phyloP scores from a whole-genome alignment of 2,329 filamentous ascomycete species.

The Raffaelea ambrosiae region DNA sequence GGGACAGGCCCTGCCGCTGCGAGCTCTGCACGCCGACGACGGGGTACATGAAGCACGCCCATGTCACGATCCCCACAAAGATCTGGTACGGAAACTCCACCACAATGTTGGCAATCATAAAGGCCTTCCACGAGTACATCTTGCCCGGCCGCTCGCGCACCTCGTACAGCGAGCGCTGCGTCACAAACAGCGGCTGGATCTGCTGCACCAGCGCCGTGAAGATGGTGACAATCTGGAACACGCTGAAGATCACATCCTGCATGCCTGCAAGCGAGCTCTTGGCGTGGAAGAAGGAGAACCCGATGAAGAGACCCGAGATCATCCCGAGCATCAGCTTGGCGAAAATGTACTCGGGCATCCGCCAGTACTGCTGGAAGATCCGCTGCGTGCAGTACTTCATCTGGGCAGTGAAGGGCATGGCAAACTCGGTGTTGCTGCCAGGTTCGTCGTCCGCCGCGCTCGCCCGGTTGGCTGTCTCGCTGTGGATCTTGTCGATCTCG shows the following conservation, averaged over 20 bases:
- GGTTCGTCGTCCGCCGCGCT: conserved; percentile 24
- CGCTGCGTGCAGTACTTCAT: conserved; percentile 59
- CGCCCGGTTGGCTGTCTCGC: conserved; percentile 20
- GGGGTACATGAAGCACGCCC: conserved; percentile 72
- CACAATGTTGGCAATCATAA: conserved; percentile 72
- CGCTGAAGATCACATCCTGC: conserved; percentile 76
- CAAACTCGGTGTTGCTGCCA: conserved; percentile 63
- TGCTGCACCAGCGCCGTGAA: conserved; percentile 72
- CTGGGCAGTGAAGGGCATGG: conserved; percentile 63
- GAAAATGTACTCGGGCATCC: conserved; percentile 81
- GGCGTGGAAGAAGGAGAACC: conserved; percentile 69
- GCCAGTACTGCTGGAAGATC: conserved; percentile 88
- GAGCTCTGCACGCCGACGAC: conserved; percentile 42
- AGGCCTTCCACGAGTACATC: conserved; percentile 76
- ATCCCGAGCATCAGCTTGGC: conserved; percentile 65
- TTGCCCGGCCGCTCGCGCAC: conserved; percentile 76
- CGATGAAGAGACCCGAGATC: conserved; percentile 63
- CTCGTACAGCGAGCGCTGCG: conserved; percentile 75
- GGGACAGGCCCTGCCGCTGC: conserved; percentile 53
- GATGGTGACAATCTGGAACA: conserved; percentile 76
- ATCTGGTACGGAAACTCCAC: conserved; percentile 82
- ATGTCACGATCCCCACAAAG: conserved; percentile 57
- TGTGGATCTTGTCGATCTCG: conserved; percentile 49
- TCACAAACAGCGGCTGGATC: conserved; percentile 78
- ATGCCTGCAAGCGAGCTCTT: conserved; percentile 65